These are phyloP conservation scores for Claviceps purpurea DNA, from an alignment of 2,329 filamentous ascomycete genomes.

Conservation along the genomic window DNA sequence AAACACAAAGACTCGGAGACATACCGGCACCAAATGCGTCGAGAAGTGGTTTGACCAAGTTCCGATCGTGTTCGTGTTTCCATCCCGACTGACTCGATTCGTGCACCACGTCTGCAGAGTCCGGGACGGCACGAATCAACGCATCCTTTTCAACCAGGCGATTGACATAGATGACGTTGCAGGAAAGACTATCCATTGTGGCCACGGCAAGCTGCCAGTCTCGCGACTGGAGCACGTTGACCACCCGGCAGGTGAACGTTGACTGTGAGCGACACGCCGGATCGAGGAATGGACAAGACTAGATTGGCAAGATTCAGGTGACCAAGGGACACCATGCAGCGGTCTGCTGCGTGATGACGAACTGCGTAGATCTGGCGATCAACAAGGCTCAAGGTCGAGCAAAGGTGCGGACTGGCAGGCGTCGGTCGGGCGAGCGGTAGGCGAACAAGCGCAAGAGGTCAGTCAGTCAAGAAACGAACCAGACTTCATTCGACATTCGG, in stretches of 20 bases:
- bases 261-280: constrained; percentile 5
- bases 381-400: background rate
- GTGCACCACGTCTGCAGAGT: constrained; percentile 1
- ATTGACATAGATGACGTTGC: constrained; percentile 49
- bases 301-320: background rate
- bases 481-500: background rate
- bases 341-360: background rate
- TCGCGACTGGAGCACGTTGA: constrained; percentile 45
- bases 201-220: constrained; percentile 44
- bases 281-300: background rate
- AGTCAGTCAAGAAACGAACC: background rate
- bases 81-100: constrained; percentile 14
- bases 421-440: background rate
- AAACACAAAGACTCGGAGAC: background rate
- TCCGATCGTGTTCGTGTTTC: constrained; percentile 27
- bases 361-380: background rate
- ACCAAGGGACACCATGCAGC: background rate
- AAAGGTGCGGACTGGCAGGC: background rate
- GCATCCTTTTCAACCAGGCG: constrained; percentile 36
- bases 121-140: constrained; percentile 20
- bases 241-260: constrained; percentile 22
- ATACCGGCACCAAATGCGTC: constrained; percentile 41
- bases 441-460: background rate
- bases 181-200: constrained; percentile 44
- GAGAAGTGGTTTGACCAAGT: constrained; percentile 36